Conservation (phyloP, 1,284 basidiomycete genomes). For the Ganoderma leucocontextum region DNA sequence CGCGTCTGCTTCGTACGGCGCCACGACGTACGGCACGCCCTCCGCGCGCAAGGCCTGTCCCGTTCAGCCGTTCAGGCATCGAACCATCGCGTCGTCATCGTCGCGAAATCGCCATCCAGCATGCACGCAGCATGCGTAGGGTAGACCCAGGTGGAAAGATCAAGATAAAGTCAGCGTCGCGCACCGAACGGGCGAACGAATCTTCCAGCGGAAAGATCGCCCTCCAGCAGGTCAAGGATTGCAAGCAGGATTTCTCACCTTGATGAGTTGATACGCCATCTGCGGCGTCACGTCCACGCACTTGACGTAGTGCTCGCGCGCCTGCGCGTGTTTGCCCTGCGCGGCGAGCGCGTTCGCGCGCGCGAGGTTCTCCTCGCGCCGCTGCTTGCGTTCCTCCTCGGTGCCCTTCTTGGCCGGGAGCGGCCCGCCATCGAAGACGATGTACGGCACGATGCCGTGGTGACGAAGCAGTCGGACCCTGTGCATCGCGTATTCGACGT, state of each 20-base stretch:
- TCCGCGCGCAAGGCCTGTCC: slow-evolving; percentile 84
- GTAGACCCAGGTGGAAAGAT: background rate
- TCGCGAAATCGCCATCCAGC: slow-evolving; percentile 5
- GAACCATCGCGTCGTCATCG: slow-evolving; percentile 2
- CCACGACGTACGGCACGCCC: slow-evolving; percentile 87
- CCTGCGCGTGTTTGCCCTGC: slow-evolving; percentile 83
- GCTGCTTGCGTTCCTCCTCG: slow-evolving; percentile 82
- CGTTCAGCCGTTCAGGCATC: slow-evolving; percentile 1
- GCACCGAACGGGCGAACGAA: slow-evolving; percentile 23
- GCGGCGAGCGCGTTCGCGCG: slow-evolving; percentile 77
- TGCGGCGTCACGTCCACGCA: slow-evolving; percentile 96
- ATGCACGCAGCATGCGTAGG: slow-evolving; percentile 8
- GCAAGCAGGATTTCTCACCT: slow-evolving; percentile 59
- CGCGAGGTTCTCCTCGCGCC: slow-evolving; percentile 71
- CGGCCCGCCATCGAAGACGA: slow-evolving; percentile 97
- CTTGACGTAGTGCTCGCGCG: slow-evolving; percentile 90
- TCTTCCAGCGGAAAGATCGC: slow-evolving; percentile 19
- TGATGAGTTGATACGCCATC: slow-evolving; percentile 98
- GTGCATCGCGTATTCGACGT: slow-evolving; percentile 97
- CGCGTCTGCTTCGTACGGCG: slow-evolving; percentile 98
- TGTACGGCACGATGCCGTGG: slow-evolving; percentile 86
- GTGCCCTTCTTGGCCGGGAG: slow-evolving; percentile 95
- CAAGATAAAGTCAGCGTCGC: slow-evolving; percentile 7
- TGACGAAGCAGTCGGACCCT: slow-evolving; percentile 88
- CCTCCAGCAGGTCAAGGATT: background rate